A percentile compares a stretch with the other conserved stretches of the same genome.
Conservation (phyloP, 257 asterid species). For the Marsdenia floribunda region DNA sequence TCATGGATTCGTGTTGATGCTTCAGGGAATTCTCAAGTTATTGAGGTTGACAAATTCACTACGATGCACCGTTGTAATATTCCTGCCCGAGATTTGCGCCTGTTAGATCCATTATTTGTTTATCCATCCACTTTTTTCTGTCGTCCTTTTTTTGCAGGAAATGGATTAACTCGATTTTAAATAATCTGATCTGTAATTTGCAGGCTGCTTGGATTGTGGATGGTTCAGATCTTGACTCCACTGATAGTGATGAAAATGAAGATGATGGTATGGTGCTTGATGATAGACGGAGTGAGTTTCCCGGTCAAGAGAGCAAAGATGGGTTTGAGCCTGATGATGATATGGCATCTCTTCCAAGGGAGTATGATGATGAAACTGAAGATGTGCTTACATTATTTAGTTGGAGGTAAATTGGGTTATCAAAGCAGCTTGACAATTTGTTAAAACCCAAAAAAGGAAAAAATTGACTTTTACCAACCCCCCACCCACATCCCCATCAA, state of each 20-base stretch:
- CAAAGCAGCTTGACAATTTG: background rate
- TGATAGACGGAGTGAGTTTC: constrained; percentile 41
- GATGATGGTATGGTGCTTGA: constrained; percentile 82
- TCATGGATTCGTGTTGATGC: too few relatives aligned
- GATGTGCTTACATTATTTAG: background rate
- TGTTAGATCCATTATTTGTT: too few relatives aligned
- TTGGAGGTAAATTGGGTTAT: background rate
- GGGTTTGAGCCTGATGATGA: constrained; percentile 73
- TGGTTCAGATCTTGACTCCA: constrained; percentile 56
- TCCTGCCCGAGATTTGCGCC: too few relatives aligned
- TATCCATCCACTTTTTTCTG: background rate
- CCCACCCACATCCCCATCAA: background rate
- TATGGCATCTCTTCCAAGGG: constrained; percentile 61
- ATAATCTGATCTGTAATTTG: constrained; percentile 15
- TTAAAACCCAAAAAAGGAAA: background rate
- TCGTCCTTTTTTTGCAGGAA: constrained; percentile 4
- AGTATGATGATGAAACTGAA: constrained; percentile 51
- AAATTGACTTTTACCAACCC: background rate
- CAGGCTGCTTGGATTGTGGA: constrained; percentile 99
- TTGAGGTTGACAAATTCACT: too few relatives aligned
- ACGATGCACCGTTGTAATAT: too few relatives aligned
- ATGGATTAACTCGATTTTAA: constrained; percentile 10
- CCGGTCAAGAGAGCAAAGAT: constrained; percentile 34
- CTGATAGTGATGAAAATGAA: constrained; percentile 62
- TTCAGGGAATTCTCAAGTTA: too few relatives aligned